Evolutionary conservation across 352 stramenopile genomes (phyloP), one percentile per base, ranked within the genome.

Genomic region (Porosira glacialis): DNA sequence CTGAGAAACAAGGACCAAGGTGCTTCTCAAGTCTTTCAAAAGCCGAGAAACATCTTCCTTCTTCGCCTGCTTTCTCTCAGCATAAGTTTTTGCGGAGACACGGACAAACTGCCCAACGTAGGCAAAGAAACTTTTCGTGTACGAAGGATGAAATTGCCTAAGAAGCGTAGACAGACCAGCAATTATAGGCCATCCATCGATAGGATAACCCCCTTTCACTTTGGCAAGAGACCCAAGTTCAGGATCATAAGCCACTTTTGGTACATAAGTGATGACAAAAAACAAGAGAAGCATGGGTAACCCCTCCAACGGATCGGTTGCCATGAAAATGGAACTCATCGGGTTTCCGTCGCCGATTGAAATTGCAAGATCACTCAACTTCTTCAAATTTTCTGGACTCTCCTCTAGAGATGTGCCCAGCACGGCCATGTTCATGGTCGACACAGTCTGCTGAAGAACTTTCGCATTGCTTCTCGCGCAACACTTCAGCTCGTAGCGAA

Each of bases 131-230:
- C 94, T 93, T 57, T 95, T 87, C n/a, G 90, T 93, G 80, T 96
- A 97, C 22, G 91, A 95, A 53, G 93, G 92, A 75, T 97, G 94
- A 74, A 97, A 97, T 78, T 97, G 94, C 76, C 95, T 96, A 55
- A 97, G 88, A 33, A 97, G 87, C 3, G 93, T 97, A 17, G 93
- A 71, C 36, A 96, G 93, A 7, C 94, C 94, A 21, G 95, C 78
- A 27, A 96, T 82, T 51, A 97, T 66, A 44, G 93, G 91, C 68
- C 94, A 87, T 38, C 94, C 94, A 65, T 97, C 94, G 36, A 97
- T 94, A 5, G 92, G 90, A 66, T 96, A 96, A 77, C 94, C 94
- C 5, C 80, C 81, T 59, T 96, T 83, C 3, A 59, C 85, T 27
- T 93, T 92, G 13, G 90, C 87, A 15, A 97, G 83, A 1, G 94